Base-by-base conservation (phyloP, 2,329 filamentous ascomycete genomes). In the Verticillium isaacii region DNA sequence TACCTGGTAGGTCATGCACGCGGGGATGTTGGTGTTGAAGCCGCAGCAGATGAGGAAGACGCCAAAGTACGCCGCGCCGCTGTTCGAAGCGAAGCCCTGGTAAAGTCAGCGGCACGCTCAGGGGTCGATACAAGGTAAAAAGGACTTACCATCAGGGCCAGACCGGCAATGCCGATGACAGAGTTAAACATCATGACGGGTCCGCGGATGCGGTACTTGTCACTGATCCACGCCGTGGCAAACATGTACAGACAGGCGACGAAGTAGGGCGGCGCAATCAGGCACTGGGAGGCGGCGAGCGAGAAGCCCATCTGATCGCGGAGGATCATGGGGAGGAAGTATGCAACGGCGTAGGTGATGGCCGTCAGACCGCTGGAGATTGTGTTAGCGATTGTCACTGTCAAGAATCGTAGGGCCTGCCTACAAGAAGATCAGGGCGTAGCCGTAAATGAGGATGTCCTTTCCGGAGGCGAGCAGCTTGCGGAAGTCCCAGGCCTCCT, bases 401-500 rank as follows among this genome's bases (percentile, higher is more conserved):
- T 17, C 14, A 41, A 7, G 15, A 2, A 2, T 2, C 12, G 45
- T n/a, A 12, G 14, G 45, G 19, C 7, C n/a, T 11, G 9, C 56
- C 17, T 17, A 39, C 56, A 58, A 58, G 56, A 58, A 58, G 36
- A 58, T 58, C 19, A 58, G 34, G 19, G 56, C 56, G 37, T 39
- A 58, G 23, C 56, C 34, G n/a, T 39, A 58, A 19, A 58, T 41
- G 19, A 58, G 19, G 19, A n/a, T 12, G 17, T 58, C 56, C 5
- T 36, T 39, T 15, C 56, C 56, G 34, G 56, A 58, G 12, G 56
- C 36, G 19, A 58, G 37, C 36, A 36, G 83, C 70, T 91, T 92
- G 1, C 76, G 75, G 78, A 87, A 86, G 63, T 86, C 82, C 74
- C 92, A 93, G 39, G 85, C 78, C 69, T 93, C 90, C 11, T 56